These are phyloP conservation scores for Yamadazyma songkhlaensis DNA, from an alignment of 1,139 yeast genomes.

Conservation along the genomic window DNA sequence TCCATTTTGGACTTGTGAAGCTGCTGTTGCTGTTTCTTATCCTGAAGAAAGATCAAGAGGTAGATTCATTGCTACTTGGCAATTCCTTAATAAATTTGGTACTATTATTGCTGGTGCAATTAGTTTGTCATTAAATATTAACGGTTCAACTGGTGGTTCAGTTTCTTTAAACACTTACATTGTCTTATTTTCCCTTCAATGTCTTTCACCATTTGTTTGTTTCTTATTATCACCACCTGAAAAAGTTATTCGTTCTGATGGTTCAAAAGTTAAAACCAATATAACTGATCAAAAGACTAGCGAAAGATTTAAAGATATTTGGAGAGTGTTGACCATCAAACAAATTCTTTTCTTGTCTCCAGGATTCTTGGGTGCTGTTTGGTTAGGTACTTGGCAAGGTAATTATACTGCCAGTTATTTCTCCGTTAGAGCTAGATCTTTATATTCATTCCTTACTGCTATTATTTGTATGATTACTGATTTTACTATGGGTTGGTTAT, in stretches of 20 bases:
- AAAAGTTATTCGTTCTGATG: constrained; percentile 16
- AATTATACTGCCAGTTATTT: constrained; percentile 20
- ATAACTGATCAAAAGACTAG: constrained; percentile 8
- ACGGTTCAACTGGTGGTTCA: constrained; percentile 12
- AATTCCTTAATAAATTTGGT: constrained; percentile 18
- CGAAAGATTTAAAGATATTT: constrained; percentile 9
- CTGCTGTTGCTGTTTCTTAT: constrained; percentile 18
- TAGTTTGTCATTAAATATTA: constrained; percentile 16
- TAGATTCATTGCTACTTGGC: constrained; percentile 22
- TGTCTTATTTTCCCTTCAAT: constrained; percentile 19
- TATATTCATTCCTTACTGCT: constrained; percentile 19
- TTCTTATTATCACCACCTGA: constrained; percentile 19
- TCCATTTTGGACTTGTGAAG: constrained; percentile 18
- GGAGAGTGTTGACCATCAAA: constrained; percentile 10
- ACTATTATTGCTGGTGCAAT: constrained; percentile 20
- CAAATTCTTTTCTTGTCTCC: constrained; percentile 9
- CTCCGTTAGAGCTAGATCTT: constrained; percentile 19
- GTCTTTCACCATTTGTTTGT: constrained; percentile 17
- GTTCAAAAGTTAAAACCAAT: constrained; percentile 13
- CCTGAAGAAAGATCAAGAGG: constrained; percentile 19
- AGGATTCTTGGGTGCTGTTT: constrained; percentile 10
- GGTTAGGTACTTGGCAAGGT: constrained; percentile 21
- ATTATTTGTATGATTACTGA: constrained; percentile 14
- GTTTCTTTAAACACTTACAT: constrained; percentile 20
- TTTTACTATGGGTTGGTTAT: constrained; percentile 13